Evolutionary conservation across 1,284 basidiomycete genomes (phyloP).

Genomic region (Sparassis latifolia): DNA sequence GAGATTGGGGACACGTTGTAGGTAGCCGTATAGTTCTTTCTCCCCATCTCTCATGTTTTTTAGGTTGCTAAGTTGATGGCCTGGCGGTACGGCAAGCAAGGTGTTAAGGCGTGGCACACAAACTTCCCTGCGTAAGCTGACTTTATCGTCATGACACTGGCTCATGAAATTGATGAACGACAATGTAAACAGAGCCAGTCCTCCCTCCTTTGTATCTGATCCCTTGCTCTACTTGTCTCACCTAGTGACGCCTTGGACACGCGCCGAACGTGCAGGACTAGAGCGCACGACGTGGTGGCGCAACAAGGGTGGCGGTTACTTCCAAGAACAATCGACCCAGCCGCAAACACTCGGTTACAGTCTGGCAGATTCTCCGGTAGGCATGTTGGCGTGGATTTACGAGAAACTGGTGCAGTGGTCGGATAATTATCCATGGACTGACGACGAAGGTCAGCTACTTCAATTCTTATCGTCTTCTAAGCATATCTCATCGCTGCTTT

Average conservation of each 20-base stretch:
- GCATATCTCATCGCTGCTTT: background rate
- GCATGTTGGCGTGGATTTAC: constrained; percentile 55
- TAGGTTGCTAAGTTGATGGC: constrained; percentile 28
- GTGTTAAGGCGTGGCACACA: constrained; percentile 26
- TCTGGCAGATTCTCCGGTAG: constrained; percentile 51
- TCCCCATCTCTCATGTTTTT: background rate
- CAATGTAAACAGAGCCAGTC: background rate
- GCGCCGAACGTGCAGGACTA: constrained; percentile 29
- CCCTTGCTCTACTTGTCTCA: constrained; percentile 3
- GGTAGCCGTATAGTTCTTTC: background rate
- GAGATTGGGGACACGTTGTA: constrained; percentile 6
- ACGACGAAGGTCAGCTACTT: constrained; percentile 37
- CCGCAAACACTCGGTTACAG: constrained; percentile 38
- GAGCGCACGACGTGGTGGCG: constrained; percentile 14
- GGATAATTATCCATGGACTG: constrained; percentile 43
- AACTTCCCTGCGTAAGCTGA: constrained; percentile 19
- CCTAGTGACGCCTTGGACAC: constrained; percentile 25
- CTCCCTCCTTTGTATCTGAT: constrained; percentile 1
- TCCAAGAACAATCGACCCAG: constrained; percentile 24
- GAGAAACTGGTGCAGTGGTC: constrained; percentile 50
- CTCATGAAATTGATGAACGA: no score
- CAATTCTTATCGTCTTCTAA: background rate
- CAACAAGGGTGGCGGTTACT: constrained; percentile 24
- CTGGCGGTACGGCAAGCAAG: constrained; percentile 23
- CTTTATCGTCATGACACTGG: background rate